These are phyloP conservation scores for Colletotrichum sidae DNA, from an alignment of 2,329 filamentous ascomycete species.

Conservation along the genomic window DNA sequence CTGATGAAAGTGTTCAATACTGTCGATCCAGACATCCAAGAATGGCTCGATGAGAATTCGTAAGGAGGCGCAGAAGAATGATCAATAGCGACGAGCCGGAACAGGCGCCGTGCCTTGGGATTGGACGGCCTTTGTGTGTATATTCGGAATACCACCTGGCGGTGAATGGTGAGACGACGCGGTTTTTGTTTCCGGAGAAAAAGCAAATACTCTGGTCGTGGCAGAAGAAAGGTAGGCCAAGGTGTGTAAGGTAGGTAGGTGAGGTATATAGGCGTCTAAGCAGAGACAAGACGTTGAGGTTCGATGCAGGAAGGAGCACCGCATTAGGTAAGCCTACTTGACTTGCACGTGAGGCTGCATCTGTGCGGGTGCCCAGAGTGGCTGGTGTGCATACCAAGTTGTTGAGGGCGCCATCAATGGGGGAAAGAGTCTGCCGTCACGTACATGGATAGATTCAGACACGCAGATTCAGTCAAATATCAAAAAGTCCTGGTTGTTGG, in stretches of 20 bases:
- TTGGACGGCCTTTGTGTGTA: neutral
- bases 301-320: constrained; percentile 2
- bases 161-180: constrained; percentile 18
- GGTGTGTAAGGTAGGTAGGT: neutral
- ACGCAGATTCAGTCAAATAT: too few relatives aligned
- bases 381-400: constrained; percentile 1
- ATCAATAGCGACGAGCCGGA: neutral
- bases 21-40: too few relatives aligned
- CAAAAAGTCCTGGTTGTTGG: too few relatives aligned
- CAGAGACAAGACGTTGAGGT: constrained; percentile 16
- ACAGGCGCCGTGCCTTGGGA: neutral
- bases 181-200: constrained; percentile 22
- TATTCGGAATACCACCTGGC: constrained; percentile 18
- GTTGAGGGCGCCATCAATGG: constrained; percentile 3
- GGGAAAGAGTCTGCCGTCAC: too few relatives aligned
- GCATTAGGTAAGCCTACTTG: constrained; percentile 15
- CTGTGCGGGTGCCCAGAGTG: too few relatives aligned
- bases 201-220: constrained; percentile 10
- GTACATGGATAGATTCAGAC: too few relatives aligned
- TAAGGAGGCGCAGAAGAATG: constrained; percentile 7
- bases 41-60: too few relatives aligned
- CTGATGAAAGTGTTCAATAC: too few relatives aligned
- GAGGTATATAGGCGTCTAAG: neutral
- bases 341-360: too few relatives aligned
- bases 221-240: neutral